Conservation (phyloP, 2,329 filamentous ascomycete genomes). For the Monascus ruber region DNA sequence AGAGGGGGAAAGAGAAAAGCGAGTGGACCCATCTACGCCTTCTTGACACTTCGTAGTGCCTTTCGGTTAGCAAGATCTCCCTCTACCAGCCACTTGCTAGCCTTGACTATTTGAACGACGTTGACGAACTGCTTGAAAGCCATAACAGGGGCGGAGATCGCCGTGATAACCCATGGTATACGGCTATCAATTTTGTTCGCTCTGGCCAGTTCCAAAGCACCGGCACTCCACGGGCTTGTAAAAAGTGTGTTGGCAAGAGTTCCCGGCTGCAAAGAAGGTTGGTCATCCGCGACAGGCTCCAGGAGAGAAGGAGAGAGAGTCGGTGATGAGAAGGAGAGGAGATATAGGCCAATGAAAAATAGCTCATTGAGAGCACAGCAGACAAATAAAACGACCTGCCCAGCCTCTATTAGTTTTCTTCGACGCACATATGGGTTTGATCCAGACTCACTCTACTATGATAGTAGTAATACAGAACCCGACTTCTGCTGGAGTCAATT, state of each 20-base stretch:
- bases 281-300: constrained; percentile 45
- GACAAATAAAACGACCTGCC: constrained; percentile 75
- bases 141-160: constrained; percentile 78
- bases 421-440: not conserved
- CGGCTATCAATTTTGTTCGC: constrained; percentile 84
- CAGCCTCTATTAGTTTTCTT: not conserved
- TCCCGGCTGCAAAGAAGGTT: constrained; percentile 48
- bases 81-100: constrained; percentile 82
- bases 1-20: constrained; percentile 1
- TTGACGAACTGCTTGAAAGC: constrained; percentile 87
- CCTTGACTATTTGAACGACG: constrained; percentile 84
- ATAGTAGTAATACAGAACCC: constrained; percentile 90
- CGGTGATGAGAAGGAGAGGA: constrained; percentile 91
- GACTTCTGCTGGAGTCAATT: constrained; percentile 76
- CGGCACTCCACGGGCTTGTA: constrained; percentile 81
- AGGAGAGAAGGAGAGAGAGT: constrained; percentile 76
- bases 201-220: constrained; percentile 79
- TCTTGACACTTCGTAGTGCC: constrained; percentile 29
- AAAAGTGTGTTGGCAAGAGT: constrained; percentile 65
- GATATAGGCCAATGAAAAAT: constrained; percentile 97
- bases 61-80: constrained; percentile 63
- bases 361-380: constrained; percentile 86
- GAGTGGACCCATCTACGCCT: constrained; percentile 9
- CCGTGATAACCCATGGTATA: constrained; percentile 68
- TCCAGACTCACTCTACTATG: constrained; percentile 74